These are phyloP conservation scores for Geum urbanum DNA, from an alignment of 306 rosid species.

Conservation along the genomic window DNA sequence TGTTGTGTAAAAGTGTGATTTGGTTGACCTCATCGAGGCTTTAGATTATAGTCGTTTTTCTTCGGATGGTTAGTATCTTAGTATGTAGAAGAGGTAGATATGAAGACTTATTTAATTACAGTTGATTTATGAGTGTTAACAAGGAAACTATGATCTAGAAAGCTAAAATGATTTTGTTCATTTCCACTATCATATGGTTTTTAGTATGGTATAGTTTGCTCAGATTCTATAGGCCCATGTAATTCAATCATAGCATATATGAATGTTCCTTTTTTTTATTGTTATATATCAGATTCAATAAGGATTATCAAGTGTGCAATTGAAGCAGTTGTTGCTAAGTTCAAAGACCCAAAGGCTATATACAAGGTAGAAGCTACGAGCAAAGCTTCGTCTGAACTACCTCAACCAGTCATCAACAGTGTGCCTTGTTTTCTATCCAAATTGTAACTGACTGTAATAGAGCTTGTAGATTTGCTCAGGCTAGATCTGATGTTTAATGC, in stretches of 20 bases:
- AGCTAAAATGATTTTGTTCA: too few relatives aligned
- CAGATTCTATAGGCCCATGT: constrained; percentile 8
- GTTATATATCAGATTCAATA: constrained; percentile 45
- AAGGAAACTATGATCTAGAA: too few relatives aligned
- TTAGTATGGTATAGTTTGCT: too few relatives aligned
- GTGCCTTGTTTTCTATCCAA: constrained; percentile 10
- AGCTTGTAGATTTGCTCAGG: constrained; percentile 29
- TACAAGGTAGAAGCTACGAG: constrained; percentile 46
- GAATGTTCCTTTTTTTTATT: background rate
- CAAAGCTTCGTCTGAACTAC: constrained; percentile 44
- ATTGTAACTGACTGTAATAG: constrained; percentile 39
- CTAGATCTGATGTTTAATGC: constrained; percentile 7
- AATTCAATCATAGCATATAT: background rate
- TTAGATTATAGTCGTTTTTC: too few relatives aligned
- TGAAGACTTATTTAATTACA: too few relatives aligned
- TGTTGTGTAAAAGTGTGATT: too few relatives aligned
- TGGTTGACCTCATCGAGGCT: too few relatives aligned
- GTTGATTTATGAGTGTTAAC: too few relatives aligned
- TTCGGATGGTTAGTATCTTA: too few relatives aligned
- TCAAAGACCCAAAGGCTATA: constrained; percentile 54
- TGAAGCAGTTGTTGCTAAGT: constrained; percentile 60
- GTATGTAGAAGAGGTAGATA: too few relatives aligned
- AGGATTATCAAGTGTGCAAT: constrained; percentile 44
- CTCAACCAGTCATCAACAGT: constrained; percentile 51
- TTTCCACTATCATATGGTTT: too few relatives aligned